A percentile compares a stretch with the other conserved stretches of the same genome.
Conservation (phyloP, 495 filamentous ascomycete genomes). For the Penicillium canescens region DNA sequence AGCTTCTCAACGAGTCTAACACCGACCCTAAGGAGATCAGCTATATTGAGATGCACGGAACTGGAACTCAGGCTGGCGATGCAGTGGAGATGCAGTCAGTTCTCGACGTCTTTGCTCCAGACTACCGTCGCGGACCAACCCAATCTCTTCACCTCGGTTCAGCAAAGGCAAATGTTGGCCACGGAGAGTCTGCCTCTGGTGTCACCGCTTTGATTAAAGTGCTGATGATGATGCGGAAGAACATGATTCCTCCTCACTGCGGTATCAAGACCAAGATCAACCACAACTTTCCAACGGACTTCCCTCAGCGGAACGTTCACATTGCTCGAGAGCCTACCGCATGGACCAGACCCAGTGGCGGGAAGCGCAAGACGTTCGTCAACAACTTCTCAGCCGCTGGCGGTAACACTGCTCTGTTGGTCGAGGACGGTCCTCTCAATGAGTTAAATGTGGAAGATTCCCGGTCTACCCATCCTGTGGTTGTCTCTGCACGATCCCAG, state of each 20-base stretch:
- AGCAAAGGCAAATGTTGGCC: conserved; percentile 86
- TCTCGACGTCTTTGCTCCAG: conserved; percentile 77
- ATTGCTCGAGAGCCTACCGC: conserved; percentile 60
- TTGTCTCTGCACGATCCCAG: conserved; percentile 55
- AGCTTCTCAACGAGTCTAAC: conserved; percentile 67
- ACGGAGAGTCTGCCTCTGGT: conserved; percentile 87
- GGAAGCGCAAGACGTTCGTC: conserved; percentile 63
- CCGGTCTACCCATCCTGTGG: conserved; percentile 48
- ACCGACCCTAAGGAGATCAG: conserved; percentile 72
- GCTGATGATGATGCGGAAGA: conserved; percentile 83
- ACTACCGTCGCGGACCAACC: conserved; percentile 61
- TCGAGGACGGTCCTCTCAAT: conserved; percentile 54
- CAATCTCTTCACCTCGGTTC: conserved; percentile 80
- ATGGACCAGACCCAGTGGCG: conserved; percentile 62
- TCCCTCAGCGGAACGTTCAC: conserved; percentile 74
- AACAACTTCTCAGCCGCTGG: conserved; percentile 69
- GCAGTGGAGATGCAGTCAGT: conserved; percentile 78
- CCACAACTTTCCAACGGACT: conserved; percentile 76
- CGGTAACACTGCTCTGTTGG: conserved; percentile 53
- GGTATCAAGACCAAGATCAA: conserved; percentile 86
- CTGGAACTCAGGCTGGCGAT: conserved; percentile 82
- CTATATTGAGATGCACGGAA: conserved; percentile 91
- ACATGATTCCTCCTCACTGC: conserved; percentile 78
- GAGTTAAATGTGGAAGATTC: conserved; percentile 49
- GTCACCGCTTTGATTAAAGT: conserved; percentile 82